These are phyloP conservation scores for Abortiporus biennis DNA, from an alignment of 1,284 basidiomycete species.

Conservation along the genomic window DNA sequence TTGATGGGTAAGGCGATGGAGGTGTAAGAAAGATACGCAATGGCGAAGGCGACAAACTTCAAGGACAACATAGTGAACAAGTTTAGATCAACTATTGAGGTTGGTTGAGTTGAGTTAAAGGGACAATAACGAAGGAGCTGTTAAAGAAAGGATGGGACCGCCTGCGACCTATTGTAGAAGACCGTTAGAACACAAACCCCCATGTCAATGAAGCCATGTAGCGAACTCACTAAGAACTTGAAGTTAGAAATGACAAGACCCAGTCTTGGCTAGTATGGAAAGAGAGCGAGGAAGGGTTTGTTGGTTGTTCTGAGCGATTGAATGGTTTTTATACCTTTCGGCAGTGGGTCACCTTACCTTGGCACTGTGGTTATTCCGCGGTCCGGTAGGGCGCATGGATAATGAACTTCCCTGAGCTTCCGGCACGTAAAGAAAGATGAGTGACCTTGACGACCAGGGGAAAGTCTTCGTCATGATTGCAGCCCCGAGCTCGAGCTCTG, in stretches of 20 bases:
- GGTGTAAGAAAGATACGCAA: conserved; percentile 28
- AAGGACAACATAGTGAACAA: conserved; percentile 35
- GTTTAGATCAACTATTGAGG: conserved; percentile 4
- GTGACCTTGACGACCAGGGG: background rate
- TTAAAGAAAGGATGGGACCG: conserved; percentile 19
- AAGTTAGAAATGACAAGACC: conserved; percentile 39
- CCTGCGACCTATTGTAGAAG: conserved; percentile 19
- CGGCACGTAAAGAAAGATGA: too few relatives aligned
- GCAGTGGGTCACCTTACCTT: too few relatives aligned
- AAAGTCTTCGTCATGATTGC: too few relatives aligned
- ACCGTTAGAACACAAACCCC: background rate
- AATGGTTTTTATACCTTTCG: too few relatives aligned
- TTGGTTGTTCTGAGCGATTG: background rate
- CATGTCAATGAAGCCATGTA: background rate
- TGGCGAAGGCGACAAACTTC: conserved; percentile 33
- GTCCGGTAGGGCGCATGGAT: too few relatives aligned
- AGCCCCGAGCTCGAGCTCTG: too few relatives aligned
- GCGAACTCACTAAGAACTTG: conserved; percentile 15
- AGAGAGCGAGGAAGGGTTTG: conserved; percentile 1
- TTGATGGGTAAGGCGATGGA: conserved; percentile 38
- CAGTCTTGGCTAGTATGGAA: conserved; percentile 42
- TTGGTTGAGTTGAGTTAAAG: conserved; percentile 4
- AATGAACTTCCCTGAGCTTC: too few relatives aligned
- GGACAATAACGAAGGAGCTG: conserved; percentile 14
- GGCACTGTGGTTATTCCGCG: too few relatives aligned